Evolutionary conservation across 2,329 filamentous ascomycete genomes (phyloP).

Genomic region (Ophiostoma ulmi): DNA sequence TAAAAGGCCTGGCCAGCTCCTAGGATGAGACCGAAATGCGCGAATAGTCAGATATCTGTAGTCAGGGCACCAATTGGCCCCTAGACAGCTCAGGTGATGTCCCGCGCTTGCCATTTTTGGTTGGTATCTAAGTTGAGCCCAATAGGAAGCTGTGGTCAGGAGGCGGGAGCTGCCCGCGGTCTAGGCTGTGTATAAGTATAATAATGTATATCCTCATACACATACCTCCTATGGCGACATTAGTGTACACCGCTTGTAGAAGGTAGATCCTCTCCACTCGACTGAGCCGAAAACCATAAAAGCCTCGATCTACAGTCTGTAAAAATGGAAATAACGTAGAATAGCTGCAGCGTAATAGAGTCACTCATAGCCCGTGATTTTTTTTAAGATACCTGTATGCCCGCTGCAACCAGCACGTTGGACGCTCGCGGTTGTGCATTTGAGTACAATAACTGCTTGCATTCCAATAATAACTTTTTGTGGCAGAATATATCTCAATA

Average conservation of each 20-base stretch:
- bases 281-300: not conserved
- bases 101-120: not conserved
- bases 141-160: not conserved
- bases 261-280: constrained; percentile 6
- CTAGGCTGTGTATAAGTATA: not conserved
- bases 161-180: not conserved
- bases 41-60: not conserved
- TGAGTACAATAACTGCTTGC: not conserved
- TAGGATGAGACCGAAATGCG: not conserved
- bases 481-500: not conserved
- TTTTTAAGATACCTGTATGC: not conserved
- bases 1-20: too few relatives aligned
- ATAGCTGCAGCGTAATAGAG: too few relatives aligned
- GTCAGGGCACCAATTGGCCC: not conserved
- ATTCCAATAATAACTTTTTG: not conserved
- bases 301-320: not conserved
- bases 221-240: not conserved
- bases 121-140: not conserved
- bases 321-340: too few relatives aligned
- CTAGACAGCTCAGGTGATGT: not conserved
- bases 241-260: not conserved
- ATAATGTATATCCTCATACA: not conserved
- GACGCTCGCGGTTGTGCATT: not conserved
- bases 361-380: not conserved
- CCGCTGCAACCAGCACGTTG: not conserved